Base-by-base conservation (phyloP, 164 flowering plant genomes). In the Piper longum region DNA sequence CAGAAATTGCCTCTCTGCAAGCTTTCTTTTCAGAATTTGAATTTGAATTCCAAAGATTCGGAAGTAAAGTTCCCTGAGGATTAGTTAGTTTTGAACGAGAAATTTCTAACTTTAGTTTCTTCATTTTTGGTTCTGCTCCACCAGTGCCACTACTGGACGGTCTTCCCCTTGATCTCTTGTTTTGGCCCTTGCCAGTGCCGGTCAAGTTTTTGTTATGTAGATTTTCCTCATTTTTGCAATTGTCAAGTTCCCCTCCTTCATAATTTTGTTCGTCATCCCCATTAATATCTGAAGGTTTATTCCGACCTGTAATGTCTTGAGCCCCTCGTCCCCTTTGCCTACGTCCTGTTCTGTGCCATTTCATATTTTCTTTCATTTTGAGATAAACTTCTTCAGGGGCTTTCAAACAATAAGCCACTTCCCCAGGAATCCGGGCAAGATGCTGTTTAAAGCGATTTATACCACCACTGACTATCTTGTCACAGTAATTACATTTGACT, bases 381-480 rank as follows among this genome's bases (percentile, higher is more conserved):
- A 79, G 75, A 72, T 78, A 83, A 2, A 87, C 88, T 59, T 85
- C 87, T 68, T 85, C 86, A 8, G 88, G 88, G 44, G 84, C 84
- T 65, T 75, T 82, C 60, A 79, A 78, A 74, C 89, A 87, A 43
- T 72, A 73, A 44, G 88, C 86, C 72, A 83, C 88, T 76, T 87
- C 95, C 52, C 95, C 89, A 57, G 86, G 86, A 66, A 87, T 85
- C 72, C 85, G 75, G 52, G 95, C 95, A 26, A 87, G 73, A 73
- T 87, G 95, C 62, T 87, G 95, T 72, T 85, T 87, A 62, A 87
- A 85, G 57, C 88, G 76, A 69, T 85, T 87, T 68, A 87, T 87
- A 64, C 89, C 89, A 16, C 95, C 88, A 72, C 89, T 82, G 57
- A 87, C 80, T 54, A 81, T 65, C 73, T 82, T 85, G 45, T 82